phyloP scores from a whole-genome alignment of 805 yeast species.

The Huiozyma naganishii region DNA sequence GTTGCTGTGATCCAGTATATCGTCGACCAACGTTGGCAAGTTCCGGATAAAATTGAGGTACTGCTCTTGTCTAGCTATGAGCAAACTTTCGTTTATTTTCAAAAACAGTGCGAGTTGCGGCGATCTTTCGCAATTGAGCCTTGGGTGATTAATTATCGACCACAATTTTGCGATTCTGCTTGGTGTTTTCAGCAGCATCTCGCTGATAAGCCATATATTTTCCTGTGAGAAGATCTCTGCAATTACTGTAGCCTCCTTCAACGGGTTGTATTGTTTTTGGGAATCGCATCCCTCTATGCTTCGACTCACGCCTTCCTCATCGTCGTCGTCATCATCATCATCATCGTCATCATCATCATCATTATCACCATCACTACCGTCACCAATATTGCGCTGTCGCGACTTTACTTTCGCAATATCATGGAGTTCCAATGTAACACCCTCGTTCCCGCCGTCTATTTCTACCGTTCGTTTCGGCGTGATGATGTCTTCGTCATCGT shows the following conservation, averaged over 20 bases:
- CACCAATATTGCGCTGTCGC: not conserved
- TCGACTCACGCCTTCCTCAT: slow-evolving; percentile 3
- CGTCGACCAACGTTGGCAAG: slow-evolving; percentile 51
- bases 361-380: not conserved
- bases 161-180: slow-evolving; percentile 59
- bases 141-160: slow-evolving; percentile 56
- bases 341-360: slow-evolving; percentile 3
- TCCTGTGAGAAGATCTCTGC: slow-evolving; percentile 84
- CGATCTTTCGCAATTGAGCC: slow-evolving; percentile 50
- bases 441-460: not conserved
- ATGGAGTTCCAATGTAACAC: not conserved
- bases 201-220: slow-evolving; percentile 76
- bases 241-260: slow-evolving; percentile 21
- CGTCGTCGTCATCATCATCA: slow-evolving; percentile 1
- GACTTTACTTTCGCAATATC: not conserved
- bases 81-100: slow-evolving; percentile 77
- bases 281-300: not conserved
- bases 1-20: slow-evolving; percentile 65
- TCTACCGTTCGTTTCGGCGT: not conserved
- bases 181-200: slow-evolving; percentile 70
- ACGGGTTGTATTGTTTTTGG: slow-evolving; percentile 1
- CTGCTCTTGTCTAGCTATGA: slow-evolving; percentile 55
- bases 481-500: not conserved
- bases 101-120: slow-evolving; percentile 73
- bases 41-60: slow-evolving; percentile 28